These are phyloP conservation scores for Aureobasidium musti DNA, from an alignment of 2,329 filamentous ascomycete species.

Conservation along the genomic window DNA sequence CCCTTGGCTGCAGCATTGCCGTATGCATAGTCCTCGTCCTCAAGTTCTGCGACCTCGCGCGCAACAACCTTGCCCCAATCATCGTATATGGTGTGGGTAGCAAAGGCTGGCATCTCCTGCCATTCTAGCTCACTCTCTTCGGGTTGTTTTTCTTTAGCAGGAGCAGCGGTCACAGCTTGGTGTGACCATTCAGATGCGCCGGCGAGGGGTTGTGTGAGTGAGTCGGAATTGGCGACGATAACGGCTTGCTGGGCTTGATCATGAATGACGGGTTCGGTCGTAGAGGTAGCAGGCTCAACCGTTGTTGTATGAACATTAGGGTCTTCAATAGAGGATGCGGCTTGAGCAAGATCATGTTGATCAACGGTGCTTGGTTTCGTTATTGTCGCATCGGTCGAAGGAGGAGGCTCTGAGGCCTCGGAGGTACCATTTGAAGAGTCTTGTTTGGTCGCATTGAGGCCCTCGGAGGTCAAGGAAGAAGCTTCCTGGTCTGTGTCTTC, in stretches of 20 bases:
- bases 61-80: constrained; percentile 88
- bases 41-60: constrained; percentile 69
- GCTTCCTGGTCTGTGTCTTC: constrained; percentile 30
- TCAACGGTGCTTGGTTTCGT: background rate
- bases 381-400: constrained; percentile 8
- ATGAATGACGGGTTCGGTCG: background rate
- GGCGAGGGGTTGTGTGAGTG: background rate
- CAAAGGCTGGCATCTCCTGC: constrained; percentile 94
- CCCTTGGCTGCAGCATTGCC: constrained; percentile 87
- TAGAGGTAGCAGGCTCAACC: background rate
- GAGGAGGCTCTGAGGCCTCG: background rate
- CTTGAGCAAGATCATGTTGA: constrained; percentile 5
- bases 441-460: background rate
- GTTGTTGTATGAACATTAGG: background rate
- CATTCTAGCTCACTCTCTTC: constrained; percentile 64
- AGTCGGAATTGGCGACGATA: constrained; percentile 19
- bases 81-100: constrained; percentile 92
- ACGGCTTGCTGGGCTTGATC: constrained; percentile 26
- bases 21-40: constrained; percentile 69
- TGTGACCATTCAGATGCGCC: constrained; percentile 84
- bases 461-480: background rate
- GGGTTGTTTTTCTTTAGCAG: constrained; percentile 49
- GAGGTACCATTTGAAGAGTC: background rate
- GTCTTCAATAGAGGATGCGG: background rate
- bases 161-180: constrained; percentile 67